Evolutionary conservation across 2,329 filamentous ascomycete genomes (phyloP).

Genomic region (Nemania diffusa): DNA sequence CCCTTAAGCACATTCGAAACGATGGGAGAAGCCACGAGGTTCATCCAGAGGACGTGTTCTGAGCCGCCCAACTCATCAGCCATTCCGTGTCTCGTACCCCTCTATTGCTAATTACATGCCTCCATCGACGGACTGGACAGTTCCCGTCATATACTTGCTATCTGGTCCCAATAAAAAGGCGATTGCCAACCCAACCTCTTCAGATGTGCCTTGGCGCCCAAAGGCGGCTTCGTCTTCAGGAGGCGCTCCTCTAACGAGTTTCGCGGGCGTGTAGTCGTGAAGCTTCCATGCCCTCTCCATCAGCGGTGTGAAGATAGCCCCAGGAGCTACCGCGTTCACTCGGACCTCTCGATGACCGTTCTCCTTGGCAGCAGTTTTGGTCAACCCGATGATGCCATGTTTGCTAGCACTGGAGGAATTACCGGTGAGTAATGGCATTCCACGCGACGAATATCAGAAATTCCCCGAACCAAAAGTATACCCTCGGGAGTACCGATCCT

Average conservation of each 20-base stretch:
- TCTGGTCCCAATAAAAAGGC: constrained; percentile 60
- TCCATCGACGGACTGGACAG: constrained; percentile 59
- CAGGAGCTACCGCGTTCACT: constrained; percentile 60
- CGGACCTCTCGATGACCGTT: constrained; percentile 56
- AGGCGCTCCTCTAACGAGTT: constrained; percentile 46
- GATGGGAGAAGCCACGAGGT: constrained; percentile 84
- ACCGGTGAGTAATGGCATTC: constrained; percentile 28
- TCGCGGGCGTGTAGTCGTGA: constrained; percentile 49
- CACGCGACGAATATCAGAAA: not conserved
- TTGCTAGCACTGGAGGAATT: constrained; percentile 35
- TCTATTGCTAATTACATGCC: constrained; percentile 45
- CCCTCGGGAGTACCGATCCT: constrained; percentile 1
- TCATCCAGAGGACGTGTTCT: constrained; percentile 87
- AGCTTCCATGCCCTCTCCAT: constrained; percentile 57
- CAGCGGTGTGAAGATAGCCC: constrained; percentile 61
- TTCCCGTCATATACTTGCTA: constrained; percentile 58
- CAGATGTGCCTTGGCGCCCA: constrained; percentile 57
- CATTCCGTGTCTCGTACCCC: constrained; percentile 8
- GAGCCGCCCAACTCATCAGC: constrained; percentile 39
- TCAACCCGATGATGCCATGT: constrained; percentile 51
- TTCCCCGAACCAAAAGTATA: not conserved
- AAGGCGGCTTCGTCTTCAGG: constrained; percentile 55
- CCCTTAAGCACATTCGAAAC: constrained; percentile 78
- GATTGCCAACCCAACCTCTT: constrained; percentile 60
- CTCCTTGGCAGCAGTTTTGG: constrained; percentile 52